A percentile compares a stretch with the other conserved stretches of the same genome.
Evolutionary conservation across 805 yeast genomes (phyloP).

Genomic region (Lipomyces anomalus): DNA sequence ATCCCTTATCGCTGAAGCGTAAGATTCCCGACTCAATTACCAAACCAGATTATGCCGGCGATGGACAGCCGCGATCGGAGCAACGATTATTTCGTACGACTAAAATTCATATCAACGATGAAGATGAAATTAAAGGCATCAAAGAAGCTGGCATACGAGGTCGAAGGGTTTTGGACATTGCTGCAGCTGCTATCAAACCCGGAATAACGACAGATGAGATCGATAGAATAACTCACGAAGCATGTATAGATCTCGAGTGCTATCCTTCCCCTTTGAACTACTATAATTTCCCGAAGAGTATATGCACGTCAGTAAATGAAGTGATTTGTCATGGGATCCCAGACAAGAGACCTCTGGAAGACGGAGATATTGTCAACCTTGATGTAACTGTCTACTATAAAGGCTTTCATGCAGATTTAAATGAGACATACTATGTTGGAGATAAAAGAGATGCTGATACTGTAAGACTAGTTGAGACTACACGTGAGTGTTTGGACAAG

Average conservation of each 20-base stretch:
- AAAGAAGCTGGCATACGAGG: constrained; percentile 70
- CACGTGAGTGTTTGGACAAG: constrained; percentile 77
- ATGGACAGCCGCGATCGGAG: constrained; percentile 77
- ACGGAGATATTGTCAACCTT: constrained; percentile 90
- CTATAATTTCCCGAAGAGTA: constrained; percentile 85
- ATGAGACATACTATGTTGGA: constrained; percentile 96
- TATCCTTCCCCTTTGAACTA: constrained; percentile 96
- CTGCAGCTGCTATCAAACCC: constrained; percentile 75
- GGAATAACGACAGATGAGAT: constrained; percentile 92
- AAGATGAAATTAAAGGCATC: constrained; percentile 67
- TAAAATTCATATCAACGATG: constrained; percentile 56
- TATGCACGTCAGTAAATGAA: constrained; percentile 92
- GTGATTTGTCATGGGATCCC: constrained; percentile 97
- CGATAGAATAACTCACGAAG: constrained; percentile 80
- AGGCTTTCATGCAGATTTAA: constrained; percentile 91
- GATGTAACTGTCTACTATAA: constrained; percentile 80
- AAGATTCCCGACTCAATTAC: constrained; percentile 64
- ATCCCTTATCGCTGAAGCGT: constrained; percentile 74
- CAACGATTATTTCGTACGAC: constrained; percentile 62
- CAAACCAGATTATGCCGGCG: constrained; percentile 75
- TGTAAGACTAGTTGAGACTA: constrained; percentile 86
- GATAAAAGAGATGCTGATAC: constrained; percentile 77
- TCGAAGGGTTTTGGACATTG: constrained; percentile 83
- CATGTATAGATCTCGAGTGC: constrained; percentile 78
- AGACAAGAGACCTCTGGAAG: constrained; percentile 76